Percentiles rank a stretch among this genome's conserved stretches.
phyloP scores from a whole-genome alignment of 2,329 filamentous ascomycete genomes.

The Aureobasidium sp. region DNA sequence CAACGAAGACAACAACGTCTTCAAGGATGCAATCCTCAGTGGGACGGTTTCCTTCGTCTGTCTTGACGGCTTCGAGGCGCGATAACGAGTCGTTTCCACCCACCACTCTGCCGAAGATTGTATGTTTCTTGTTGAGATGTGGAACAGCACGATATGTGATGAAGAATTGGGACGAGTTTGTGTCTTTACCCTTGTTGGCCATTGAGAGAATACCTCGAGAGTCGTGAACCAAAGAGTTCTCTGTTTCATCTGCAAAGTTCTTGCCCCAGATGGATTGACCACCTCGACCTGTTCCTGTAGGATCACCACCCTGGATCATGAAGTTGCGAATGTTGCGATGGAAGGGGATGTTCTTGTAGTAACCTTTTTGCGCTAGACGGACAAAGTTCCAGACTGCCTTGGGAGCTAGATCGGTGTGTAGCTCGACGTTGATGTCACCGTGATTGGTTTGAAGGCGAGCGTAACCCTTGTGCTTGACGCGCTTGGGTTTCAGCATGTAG shows the following conservation, averaged over 20 bases:
- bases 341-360: constrained; percentile 89
- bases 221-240: constrained; percentile 82
- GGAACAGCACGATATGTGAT: constrained; percentile 94
- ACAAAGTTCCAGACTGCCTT: constrained; percentile 72
- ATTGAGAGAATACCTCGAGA: constrained; percentile 95
- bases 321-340: constrained; percentile 97
- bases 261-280: constrained; percentile 92
- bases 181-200: constrained; percentile 95
- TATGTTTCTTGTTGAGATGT: constrained; percentile 98
- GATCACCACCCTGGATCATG: constrained; percentile 95
- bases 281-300: constrained; percentile 92
- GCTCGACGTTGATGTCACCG: constrained; percentile 87
- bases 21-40: constrained; percentile 82
- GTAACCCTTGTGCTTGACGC: constrained; percentile 92
- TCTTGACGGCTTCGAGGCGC: constrained; percentile 80
- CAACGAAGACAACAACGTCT: constrained; percentile 87
- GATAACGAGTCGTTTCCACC: constrained; percentile 74
- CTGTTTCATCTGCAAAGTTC: constrained; percentile 95
- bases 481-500: constrained; percentile 93
- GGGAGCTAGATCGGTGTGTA: constrained; percentile 91
- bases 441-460: constrained; percentile 90
- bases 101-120: constrained; percentile 92
- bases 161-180: constrained; percentile 97
- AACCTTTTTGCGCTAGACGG: constrained; percentile 81
- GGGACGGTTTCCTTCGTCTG: constrained; percentile 78